These are phyloP conservation scores for Mucor lusitanicus DNA, from an alignment of 371 early-diverging fungal species.

Conservation along the genomic window DNA sequence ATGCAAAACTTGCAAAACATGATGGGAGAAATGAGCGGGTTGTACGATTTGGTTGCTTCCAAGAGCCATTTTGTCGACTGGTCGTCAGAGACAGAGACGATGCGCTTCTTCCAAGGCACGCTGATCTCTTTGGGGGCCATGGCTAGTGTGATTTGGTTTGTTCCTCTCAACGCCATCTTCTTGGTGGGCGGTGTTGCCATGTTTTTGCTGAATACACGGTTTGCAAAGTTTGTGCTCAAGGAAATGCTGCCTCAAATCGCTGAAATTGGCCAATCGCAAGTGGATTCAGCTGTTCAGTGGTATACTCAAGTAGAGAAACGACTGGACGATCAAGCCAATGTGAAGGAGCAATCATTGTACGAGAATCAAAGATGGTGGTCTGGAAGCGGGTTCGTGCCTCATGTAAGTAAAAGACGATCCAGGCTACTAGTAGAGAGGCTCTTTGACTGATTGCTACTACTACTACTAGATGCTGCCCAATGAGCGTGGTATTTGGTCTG, in stretches of 20 bases:
- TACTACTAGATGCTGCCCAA: slow-evolving; percentile 20
- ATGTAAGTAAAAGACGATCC: slow-evolving; percentile 19
- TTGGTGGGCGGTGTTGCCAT: slow-evolving; percentile 30
- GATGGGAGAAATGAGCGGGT: slow-evolving; percentile 50
- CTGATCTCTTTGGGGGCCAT: slow-evolving; percentile 21
- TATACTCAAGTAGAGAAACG: slow-evolving; percentile 29
- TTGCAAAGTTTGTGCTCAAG: slow-evolving; percentile 37
- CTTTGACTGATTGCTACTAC: neutral
- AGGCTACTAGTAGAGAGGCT: neutral
- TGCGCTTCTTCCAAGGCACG: slow-evolving; percentile 34
- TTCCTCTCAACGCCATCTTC: slow-evolving; percentile 31
- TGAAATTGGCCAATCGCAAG: slow-evolving; percentile 20
- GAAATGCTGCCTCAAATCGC: slow-evolving; percentile 33
- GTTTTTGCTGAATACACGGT: slow-evolving; percentile 42
- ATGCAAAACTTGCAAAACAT: slow-evolving; percentile 52
- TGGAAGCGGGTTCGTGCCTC: slow-evolving; percentile 45
- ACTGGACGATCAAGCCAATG: slow-evolving; percentile 22
- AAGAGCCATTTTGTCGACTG: slow-evolving; percentile 39
- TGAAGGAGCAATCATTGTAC: slow-evolving; percentile 36
- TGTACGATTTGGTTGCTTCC: slow-evolving; percentile 33
- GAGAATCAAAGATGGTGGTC: slow-evolving; percentile 54
- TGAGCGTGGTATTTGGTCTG: slow-evolving; percentile 39
- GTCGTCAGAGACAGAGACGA: slow-evolving; percentile 37
- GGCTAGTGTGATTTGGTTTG: slow-evolving; percentile 22
- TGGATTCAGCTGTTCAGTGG: slow-evolving; percentile 17